Evolutionary conservation across 1,284 basidiomycete species (phyloP).

Genomic region (Hemileia vastatrix): DNA sequence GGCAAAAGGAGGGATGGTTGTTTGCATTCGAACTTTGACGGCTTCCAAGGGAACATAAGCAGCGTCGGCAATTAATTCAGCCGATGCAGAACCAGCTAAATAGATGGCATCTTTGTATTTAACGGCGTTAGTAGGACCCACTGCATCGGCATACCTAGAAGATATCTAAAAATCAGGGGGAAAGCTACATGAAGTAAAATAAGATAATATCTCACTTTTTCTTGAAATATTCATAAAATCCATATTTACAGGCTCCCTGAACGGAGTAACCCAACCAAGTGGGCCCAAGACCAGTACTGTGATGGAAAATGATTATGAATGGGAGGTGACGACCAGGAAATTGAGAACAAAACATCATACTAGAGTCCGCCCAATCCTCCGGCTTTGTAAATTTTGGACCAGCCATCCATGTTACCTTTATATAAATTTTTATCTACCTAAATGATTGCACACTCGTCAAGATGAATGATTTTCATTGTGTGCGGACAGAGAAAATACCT

Average conservation of each 20-base stretch:
- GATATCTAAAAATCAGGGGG: background rate
- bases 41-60: constrained; percentile 41
- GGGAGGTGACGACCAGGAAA: background rate
- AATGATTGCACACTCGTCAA: background rate
- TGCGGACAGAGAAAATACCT: background rate
- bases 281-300: constrained; percentile 38
- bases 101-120: constrained; percentile 43
- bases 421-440: constrained; percentile 42
- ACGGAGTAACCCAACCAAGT: constrained; percentile 41
- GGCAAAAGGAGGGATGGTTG: constrained; percentile 41
- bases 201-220: constrained; percentile 13
- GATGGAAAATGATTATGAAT: background rate
- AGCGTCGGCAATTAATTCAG: constrained; percentile 41
- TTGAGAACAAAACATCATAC: constrained; percentile 15
- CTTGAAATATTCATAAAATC: constrained; percentile 40
- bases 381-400: constrained; percentile 38
- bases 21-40: constrained; percentile 44
- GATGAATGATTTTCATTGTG: background rate
- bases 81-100: constrained; percentile 42
- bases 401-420: constrained; percentile 40
- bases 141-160: constrained; percentile 38
- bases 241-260: constrained; percentile 42
- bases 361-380: constrained; percentile 39
- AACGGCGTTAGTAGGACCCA: constrained; percentile 38
- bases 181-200: background rate